A percentile compares a stretch with the other conserved stretches of the same genome.
Conservation (phyloP, 2,329 filamentous ascomycete species). For the Aspergillus sp. region DNA sequence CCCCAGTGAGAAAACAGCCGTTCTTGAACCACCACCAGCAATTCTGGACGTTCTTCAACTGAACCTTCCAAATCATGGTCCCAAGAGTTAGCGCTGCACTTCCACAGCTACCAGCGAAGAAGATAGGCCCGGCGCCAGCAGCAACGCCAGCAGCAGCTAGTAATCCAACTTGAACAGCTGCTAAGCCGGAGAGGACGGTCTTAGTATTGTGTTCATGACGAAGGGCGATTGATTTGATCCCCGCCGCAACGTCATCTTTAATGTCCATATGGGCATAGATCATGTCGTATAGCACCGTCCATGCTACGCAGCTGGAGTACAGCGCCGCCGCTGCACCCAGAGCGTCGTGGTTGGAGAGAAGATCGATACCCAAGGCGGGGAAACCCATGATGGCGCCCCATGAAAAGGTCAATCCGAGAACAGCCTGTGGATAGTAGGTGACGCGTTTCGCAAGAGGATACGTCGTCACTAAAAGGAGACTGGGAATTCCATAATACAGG, state of each 20-base stretch:
- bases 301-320: constrained; percentile 47
- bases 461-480: constrained; percentile 42
- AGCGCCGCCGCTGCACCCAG: constrained; percentile 39
- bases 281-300: constrained; percentile 51
- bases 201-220: constrained; percentile 49
- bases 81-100: constrained; percentile 54
- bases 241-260: constrained; percentile 48
- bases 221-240: constrained; percentile 52
- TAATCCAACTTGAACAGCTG: constrained; percentile 40
- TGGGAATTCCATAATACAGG: constrained; percentile 44
- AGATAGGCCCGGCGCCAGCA: constrained; percentile 56
- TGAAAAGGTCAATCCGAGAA: constrained; percentile 52
- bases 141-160: constrained; percentile 44
- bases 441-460: constrained; percentile 54
- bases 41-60: constrained; percentile 54
- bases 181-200: constrained; percentile 40
- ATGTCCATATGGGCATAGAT: constrained; percentile 54
- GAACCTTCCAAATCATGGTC: constrained; percentile 59
- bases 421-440: constrained; percentile 53
- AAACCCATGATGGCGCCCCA: constrained; percentile 51
- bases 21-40: constrained; percentile 66
- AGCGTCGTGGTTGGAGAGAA: constrained; percentile 37
- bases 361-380: constrained; percentile 45
- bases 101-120: constrained; percentile 58
- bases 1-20: constrained; percentile 61